Evolutionary conservation across 371 early-diverging fungal genomes (phyloP), one percentile per base, ranked within the genome.

Genomic region (Apophysomyces ossiformis): DNA sequence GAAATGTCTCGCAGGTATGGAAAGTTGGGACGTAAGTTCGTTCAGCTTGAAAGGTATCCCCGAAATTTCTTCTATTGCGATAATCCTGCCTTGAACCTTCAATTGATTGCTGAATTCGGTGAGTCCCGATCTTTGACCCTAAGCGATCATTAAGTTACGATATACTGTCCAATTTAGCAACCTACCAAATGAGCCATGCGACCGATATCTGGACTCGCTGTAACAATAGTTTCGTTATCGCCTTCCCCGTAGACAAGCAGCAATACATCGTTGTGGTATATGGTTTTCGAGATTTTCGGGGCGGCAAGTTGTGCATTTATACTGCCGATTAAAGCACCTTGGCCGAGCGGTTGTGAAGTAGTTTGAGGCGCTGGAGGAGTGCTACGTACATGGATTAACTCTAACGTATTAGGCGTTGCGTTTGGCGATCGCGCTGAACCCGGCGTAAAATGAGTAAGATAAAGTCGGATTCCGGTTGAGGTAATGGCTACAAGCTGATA

Each of bases 401-500:
- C 82, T 2, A 94, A 79, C 1, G 73, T 74, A 37, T 63, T 78
- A 4, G 86, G 89, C 61, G 61, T 68, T 11, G 18, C 63, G 6
- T 65, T 60, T 2, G 60, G 18, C 0, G 57, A 18, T 15, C 58
- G 36, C 3, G 68, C 47, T 5, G 69, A 57, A 5, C 32, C 61
- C 54, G 66, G 61, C 41, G 70, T 71, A 44, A 69, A 70, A 9
- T 77, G 72, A 35, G 87, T 80, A 60, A 93, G 91, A 67, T 92
- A 95, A 18, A 95, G 74, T 7, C 94, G 85, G 46, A 83, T 81
- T 8, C 94, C 94, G 16, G 76, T 80, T 35, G 87, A 73, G 0
- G 94, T 90, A 18, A 94, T 69, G 11, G 89, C 95, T 6, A 95
- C 86, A 9, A 93, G 70, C 38, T 88, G 82, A 38, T 92, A 73